Base-by-base conservation (phyloP, 345 rosid genomes). In the Pseudoturritis turrita region DNA sequence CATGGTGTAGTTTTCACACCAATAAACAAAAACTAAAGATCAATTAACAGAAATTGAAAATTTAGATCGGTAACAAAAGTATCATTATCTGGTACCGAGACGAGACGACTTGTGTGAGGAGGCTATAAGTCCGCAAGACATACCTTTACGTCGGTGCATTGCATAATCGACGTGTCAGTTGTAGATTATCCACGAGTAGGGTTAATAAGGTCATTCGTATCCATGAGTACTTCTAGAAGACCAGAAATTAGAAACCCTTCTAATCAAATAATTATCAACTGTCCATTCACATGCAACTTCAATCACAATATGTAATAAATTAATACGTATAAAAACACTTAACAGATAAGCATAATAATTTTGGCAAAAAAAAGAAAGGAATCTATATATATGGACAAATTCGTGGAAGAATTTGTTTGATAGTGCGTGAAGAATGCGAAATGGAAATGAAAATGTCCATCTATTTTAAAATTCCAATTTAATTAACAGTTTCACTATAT, bases 401-500 rank as follows among this genome's bases (percentile, higher is more conserved):
- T 52, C n/a, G 62, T 61, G 36, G n/a, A 53, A 31, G 1, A 19
- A n/a, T 44, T 44, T 33, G 70, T 55, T 55, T 73, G 43, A 65
- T 65, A 65, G 51, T 55, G 77, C 65, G 71, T 73, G 65, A 23
- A 44, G 3, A 47, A 65, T 44, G 65, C 65, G 8, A 44, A 4
- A 33, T 31, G 7, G 40, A 55, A 22, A 44, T 15, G 29, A 4
- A 33, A 7, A 28, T 41, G 5, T 37, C 6, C 39, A 55, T 29
- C 39, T 37, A 37, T 22, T 23, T 11, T 25, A 41, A n/a, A 45
- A 45, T 10, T 17, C 9, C 66, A 43, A 43, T 3, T n/a, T 26
- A 26, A 26, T 44, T 31, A 33, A 33, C 41, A n/a, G n/a, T n/a
- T n/a, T n/a, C n/a, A n/a, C n/a, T n/a, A n/a, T n/a, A n/a, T n/a